A percentile compares a stretch with the other conserved stretches of the same genome.
Conservation (phyloP, 768 basidiomycete species). For the Chalciporus pseudorubinellus region DNA sequence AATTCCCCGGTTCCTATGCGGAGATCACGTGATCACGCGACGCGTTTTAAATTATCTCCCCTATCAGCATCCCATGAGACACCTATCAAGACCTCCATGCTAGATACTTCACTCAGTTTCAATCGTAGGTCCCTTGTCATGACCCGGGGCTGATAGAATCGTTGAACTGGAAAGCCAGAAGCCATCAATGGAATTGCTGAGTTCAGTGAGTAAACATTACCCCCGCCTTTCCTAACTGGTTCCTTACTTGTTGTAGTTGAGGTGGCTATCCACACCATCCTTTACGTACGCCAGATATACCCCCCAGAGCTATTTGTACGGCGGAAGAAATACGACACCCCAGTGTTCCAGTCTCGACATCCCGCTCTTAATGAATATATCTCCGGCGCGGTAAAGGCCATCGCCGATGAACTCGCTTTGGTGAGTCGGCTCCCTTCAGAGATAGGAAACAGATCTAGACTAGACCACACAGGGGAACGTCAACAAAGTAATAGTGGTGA, state of each 20-base stretch:
- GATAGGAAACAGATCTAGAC: background rate
- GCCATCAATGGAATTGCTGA: conserved; percentile 63
- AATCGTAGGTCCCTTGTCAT: conserved; percentile 33
- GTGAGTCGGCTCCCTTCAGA: conserved; percentile 37
- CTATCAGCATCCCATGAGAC: background rate
- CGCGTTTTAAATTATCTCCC: background rate
- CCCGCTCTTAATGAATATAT: conserved; percentile 87
- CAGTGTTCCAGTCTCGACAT: conserved; percentile 92
- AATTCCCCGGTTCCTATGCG: background rate
- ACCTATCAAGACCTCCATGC: conserved; percentile 12
- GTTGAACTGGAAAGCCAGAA: conserved; percentile 40
- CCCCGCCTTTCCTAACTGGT: background rate
- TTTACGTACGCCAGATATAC: conserved; percentile 89
- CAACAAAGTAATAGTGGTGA: conserved; percentile 76
- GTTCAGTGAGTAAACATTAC: conserved; percentile 61
- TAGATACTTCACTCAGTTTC: conserved; percentile 33
- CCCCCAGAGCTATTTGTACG: conserved; percentile 85
- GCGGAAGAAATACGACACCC: conserved; percentile 85
- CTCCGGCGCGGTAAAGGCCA: conserved; percentile 79
- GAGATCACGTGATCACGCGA: background rate
- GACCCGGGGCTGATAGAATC: background rate
- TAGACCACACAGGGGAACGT: conserved; percentile 59
- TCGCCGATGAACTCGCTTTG: conserved; percentile 69
- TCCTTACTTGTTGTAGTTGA: conserved; percentile 60
- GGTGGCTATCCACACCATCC: conserved; percentile 87